These are phyloP conservation scores for Ganoderma multipileum DNA, from an alignment of 1,284 basidiomycete species.

Conservation along the genomic window DNA sequence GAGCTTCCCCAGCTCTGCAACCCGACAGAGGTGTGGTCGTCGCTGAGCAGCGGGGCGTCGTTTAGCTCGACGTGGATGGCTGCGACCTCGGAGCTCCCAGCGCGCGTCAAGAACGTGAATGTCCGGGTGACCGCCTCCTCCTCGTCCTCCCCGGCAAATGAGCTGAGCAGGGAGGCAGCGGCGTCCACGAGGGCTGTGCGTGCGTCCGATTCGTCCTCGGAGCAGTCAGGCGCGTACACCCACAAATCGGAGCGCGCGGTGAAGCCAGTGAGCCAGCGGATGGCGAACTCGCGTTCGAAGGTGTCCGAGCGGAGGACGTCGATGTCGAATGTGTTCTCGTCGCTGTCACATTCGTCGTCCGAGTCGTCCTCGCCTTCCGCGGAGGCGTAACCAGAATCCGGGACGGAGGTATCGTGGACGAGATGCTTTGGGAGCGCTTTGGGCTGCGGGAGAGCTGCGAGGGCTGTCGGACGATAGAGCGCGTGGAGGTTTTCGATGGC, in stretches of 20 bases:
- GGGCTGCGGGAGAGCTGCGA: slow-evolving; percentile 17
- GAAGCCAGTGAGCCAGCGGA: slow-evolving; percentile 69
- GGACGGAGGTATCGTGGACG: slow-evolving; percentile 48
- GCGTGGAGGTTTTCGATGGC: slow-evolving; percentile 49
- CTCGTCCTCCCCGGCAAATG: slow-evolving; percentile 51
- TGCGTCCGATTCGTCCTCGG: slow-evolving; percentile 43
- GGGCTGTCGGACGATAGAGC: slow-evolving; percentile 49
- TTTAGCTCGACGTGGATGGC: slow-evolving; percentile 68
- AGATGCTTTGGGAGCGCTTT: slow-evolving; percentile 37
- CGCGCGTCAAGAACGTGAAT: slow-evolving; percentile 54
- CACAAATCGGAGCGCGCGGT: slow-evolving; percentile 64
- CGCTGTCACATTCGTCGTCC: slow-evolving; percentile 40
- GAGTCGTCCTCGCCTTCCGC: slow-evolving; percentile 58
- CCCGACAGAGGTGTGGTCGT: slow-evolving; percentile 85
- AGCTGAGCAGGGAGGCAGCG: slow-evolving; percentile 64
- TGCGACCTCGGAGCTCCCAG: not conserved
- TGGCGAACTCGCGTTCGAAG: slow-evolving; percentile 59
- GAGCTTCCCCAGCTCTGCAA: slow-evolving; percentile 90
- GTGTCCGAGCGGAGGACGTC: slow-evolving; percentile 54
- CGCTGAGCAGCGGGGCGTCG: slow-evolving; percentile 73
- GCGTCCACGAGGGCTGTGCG: slow-evolving; percentile 53
- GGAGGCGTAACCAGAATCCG: slow-evolving; percentile 71
- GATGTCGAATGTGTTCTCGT: slow-evolving; percentile 42
- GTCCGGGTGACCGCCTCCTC: slow-evolving; percentile 55
- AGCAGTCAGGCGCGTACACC: slow-evolving; percentile 42